A percentile compares a stretch with the other conserved stretches of the same genome.
Conservation (phyloP, 2,329 filamentous ascomycete genomes). For the Fusarium aywerte region DNA sequence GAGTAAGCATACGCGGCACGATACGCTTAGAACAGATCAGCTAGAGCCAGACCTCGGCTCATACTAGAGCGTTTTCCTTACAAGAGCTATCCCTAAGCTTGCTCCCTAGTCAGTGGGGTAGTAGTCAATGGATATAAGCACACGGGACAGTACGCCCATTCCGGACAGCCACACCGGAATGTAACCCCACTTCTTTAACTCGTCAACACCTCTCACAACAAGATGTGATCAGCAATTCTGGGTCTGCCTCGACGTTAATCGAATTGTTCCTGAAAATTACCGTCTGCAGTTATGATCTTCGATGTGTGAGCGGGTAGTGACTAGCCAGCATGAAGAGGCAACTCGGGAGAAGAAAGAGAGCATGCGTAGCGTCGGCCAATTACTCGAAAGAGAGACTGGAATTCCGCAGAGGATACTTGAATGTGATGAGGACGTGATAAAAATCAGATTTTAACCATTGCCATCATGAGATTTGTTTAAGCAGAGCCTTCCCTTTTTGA, state of each 20-base stretch:
- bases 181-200: neutral
- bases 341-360: neutral
- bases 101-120: neutral
- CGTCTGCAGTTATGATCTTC: neutral
- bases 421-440: neutral
- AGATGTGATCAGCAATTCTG: neutral
- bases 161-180: constrained; percentile 8
- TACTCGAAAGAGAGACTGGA: neutral
- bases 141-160: neutral
- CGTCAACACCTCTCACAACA: neutral
- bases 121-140: neutral
- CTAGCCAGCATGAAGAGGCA: neutral
- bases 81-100: neutral
- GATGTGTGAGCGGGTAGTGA: neutral
- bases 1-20: neutral
- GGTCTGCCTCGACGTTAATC: neutral
- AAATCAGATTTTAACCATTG: neutral
- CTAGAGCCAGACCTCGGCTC: accelerated
- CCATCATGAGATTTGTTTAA: neutral
- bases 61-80: neutral
- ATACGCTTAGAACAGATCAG: neutral
- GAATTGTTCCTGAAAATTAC: constrained; percentile 11
- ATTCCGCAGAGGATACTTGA: neutral
- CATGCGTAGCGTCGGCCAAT: neutral
- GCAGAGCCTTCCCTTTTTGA: neutral